Evolutionary conservation across 768 basidiomycete species (phyloP).

Genomic region (Termitomyces sp.): DNA sequence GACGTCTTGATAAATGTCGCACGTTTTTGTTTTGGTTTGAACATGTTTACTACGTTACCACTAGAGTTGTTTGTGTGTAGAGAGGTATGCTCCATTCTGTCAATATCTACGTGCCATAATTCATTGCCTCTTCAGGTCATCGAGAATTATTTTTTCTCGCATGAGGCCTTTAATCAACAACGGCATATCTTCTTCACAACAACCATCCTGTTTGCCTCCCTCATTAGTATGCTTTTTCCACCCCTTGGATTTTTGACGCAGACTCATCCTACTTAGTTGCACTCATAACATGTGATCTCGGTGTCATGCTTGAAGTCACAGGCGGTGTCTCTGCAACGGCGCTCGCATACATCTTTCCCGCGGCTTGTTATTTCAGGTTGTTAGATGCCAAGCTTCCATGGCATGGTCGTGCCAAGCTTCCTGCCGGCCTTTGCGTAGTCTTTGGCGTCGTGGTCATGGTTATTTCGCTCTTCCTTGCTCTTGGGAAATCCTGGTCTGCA

Average conservation of each 20-base stretch:
- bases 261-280: conserved; percentile 51
- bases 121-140: conserved; percentile 55
- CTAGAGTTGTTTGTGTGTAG: conserved; percentile 96
- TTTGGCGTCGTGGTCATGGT: conserved; percentile 78
- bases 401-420: conserved; percentile 67
- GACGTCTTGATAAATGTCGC: conserved; percentile 95
- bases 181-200: conserved; percentile 92
- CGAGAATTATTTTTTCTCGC: conserved; percentile 93
- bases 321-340: conserved; percentile 94
- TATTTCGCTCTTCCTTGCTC: conserved; percentile 70
- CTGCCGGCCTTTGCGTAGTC: conserved; percentile 61
- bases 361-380: conserved; percentile 81
- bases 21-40: conserved; percentile 87
- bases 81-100: conserved; percentile 48
- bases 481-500: conserved; percentile 72
- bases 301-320: conserved; percentile 97
- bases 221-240: conserved; percentile 55
- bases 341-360: conserved; percentile 89
- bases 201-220: conserved; percentile 71
- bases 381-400: conserved; percentile 50
- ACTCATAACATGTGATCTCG: conserved; percentile 90
- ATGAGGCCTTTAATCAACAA: conserved; percentile 73
- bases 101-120: neutral
- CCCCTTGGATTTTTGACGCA: neutral
- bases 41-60: conserved; percentile 98